Evolutionary conservation across 192 early-diverging fungal genomes (phyloP), one percentile per base, ranked within the genome.

Genomic region (Helicostylum pulchrum): DNA sequence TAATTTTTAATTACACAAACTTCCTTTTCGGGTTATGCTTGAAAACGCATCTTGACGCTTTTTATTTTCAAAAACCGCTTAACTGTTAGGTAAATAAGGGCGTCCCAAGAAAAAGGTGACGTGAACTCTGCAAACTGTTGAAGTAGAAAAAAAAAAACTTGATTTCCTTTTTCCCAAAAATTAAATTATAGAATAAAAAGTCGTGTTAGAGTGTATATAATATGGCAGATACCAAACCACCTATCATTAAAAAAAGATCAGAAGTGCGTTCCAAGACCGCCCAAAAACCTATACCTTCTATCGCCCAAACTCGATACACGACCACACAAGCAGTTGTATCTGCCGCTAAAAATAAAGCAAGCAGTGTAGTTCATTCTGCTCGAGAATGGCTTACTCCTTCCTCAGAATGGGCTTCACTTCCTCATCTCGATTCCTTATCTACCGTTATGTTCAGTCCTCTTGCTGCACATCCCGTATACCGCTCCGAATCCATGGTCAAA

Each of bases 361-460:
- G 21, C 39, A 49, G 47, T 32, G n/a, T 68, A 4, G 71, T 56
- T 42, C 46, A 55, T 14, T 60, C 62, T 46, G 66, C 72, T 20
- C 74, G 74, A 54, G 74, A 76, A 20, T 65, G 70, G 53, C 48
- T 76, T 4, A 62, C 53, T 32, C 62, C 74, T 26, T 57, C 44
- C 49, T 4, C 43, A 15, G 34, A 60, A 19, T 51, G 48, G 23
- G 48, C 63, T 2, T 64, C 67, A 15, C 43, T 68, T 1, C 19
- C 62, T 15, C 70, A 76, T 23, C 42, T 76, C 6, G 74, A 76
- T 43, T 76, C 74, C 4, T 61, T 76, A 4, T 61, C 64, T 0
- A 68, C 76, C 23, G 77, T 85, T 0, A 71, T 85, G 36, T 85
- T 85, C 44, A 78, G 78, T 17, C 84, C 84, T 8, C 49, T 85